Evolutionary conservation across 108 stramenopile species (phyloP), one percentile per base, ranked within the genome.

Genomic region (Nitzschia putrida): DNA sequence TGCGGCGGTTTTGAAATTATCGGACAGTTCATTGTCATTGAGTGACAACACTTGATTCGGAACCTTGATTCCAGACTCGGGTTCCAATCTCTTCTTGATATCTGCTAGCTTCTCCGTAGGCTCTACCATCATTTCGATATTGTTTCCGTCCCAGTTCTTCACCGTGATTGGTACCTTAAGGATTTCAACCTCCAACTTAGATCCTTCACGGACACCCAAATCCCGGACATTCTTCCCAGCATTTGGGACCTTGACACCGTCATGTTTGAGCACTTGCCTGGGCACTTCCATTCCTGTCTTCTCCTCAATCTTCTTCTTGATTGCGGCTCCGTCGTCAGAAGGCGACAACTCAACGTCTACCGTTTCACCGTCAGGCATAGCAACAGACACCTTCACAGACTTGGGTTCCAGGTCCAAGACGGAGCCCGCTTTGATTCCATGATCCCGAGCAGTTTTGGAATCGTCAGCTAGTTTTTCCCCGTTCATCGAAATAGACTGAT

Each of bases 21-120:
- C 68, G 3, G 69, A 51, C 8, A 42, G 71, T 74, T 86, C 86
- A 0, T 44, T 43, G 45, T 85, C 85, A 20, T 85, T 71, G 55
- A 86, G 83, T 53, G 77, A 85, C 54, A 85, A 56, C 43, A 69
- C 64, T 55, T 86, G 90, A 45, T 85, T 45, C 12, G 75, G 29
- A 16, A 34, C n/a, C 7, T 50, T 49, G 14, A 81, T 68, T 13
- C 63, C 66, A 42, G 51, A 41, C 13, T 58, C 40, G n/a, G 67
- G 51, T 50, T 72, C 61, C 10, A 72, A 22, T 39, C 45, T 50
- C 22, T 54, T 54, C 71, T 72, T 72, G 26, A 72, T 63, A 40
- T 42, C 58, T 3, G 52, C 29, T 0, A 72, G 61, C 26, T n/a
- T 54, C 16, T 61, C 61, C n/a, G 61, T 43, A 23, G 71, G 71